Evolutionary conservation across 306 rosid species (phyloP).

Genomic region (Dryas drummondii): DNA sequence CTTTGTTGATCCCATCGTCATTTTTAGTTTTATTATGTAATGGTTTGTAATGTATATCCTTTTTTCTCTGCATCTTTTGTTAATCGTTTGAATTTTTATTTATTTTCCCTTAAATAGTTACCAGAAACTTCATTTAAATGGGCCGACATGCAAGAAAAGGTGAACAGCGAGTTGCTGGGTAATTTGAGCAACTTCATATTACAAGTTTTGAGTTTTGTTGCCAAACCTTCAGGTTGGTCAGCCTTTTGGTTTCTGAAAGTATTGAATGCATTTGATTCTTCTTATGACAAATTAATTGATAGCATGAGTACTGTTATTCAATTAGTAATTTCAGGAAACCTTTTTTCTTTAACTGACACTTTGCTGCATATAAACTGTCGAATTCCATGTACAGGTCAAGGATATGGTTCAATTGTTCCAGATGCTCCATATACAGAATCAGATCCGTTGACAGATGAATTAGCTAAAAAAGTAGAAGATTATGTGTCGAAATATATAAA

Average conservation of each 20-base stretch:
- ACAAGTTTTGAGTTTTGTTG: conserved; percentile 49
- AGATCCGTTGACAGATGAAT: conserved; percentile 54
- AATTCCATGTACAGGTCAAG: conserved; percentile 55
- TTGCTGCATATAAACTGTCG: neutral
- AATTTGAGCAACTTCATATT: too few species aligned
- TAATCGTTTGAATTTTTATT: too few species aligned
- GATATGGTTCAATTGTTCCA: conserved; percentile 75
- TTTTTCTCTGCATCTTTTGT: too few species aligned
- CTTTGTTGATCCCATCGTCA: neutral
- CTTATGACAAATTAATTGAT: neutral
- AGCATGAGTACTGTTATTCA: neutral
- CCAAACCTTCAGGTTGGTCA: conserved; percentile 91
- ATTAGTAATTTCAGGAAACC: neutral
- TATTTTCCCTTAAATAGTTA: too few species aligned
- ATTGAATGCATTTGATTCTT: neutral
- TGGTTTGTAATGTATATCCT: too few species aligned
- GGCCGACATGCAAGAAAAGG: conserved; percentile 91
- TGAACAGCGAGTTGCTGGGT: conserved; percentile 45
- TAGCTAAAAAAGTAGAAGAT: conserved; percentile 62
- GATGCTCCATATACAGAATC: conserved; percentile 49
- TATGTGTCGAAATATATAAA: conserved; percentile 71
- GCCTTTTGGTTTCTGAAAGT: neutral
- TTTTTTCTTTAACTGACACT: too few species aligned
- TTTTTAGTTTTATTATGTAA: neutral
- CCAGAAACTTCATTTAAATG: conserved; percentile 86